Evolutionary conservation across 768 basidiomycete species (phyloP).

Genomic region (Daedaleopsis nitida): DNA sequence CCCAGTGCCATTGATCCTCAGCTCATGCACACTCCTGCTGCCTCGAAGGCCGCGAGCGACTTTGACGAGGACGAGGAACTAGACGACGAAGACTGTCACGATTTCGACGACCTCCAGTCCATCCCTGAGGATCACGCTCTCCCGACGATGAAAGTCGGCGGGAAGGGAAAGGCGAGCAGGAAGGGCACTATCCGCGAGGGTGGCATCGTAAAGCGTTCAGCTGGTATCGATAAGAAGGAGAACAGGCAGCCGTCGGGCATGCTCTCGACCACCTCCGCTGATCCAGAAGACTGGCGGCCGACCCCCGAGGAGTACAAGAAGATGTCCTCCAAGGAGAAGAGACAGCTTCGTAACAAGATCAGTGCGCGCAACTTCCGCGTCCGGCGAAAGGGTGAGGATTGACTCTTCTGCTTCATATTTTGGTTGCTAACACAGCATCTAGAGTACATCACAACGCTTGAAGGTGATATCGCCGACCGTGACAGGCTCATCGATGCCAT

Average conservation of each 20-base stretch:
- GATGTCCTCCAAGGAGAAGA: slow-evolving; percentile 93
- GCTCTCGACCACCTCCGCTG: slow-evolving; percentile 27
- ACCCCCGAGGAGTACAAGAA: slow-evolving; percentile 93
- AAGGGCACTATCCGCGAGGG: slow-evolving; percentile 75
- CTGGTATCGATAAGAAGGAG: slow-evolving; percentile 40
- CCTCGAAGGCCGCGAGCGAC: slow-evolving; percentile 43
- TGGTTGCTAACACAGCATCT: slow-evolving; percentile 11
- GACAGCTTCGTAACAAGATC: slow-evolving; percentile 96
- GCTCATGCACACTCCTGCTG: slow-evolving; percentile 67
- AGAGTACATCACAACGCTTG: slow-evolving; percentile 96
- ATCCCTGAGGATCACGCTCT: slow-evolving; percentile 44
- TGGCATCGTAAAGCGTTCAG: slow-evolving; percentile 65
- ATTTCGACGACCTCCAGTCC: slow-evolving; percentile 27
- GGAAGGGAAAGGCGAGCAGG: slow-evolving; percentile 34
- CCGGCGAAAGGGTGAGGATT: slow-evolving; percentile 75
- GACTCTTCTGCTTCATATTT: slow-evolving; percentile 2
- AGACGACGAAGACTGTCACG: slow-evolving; percentile 34
- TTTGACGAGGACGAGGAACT: slow-evolving; percentile 41
- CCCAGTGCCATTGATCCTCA: slow-evolving; percentile 68
- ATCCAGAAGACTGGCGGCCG: slow-evolving; percentile 82
- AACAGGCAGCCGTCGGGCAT: slow-evolving; percentile 30
- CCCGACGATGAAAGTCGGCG: slow-evolving; percentile 57
- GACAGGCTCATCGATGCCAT: slow-evolving; percentile 90
- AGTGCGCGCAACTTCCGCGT: slow-evolving; percentile 95
- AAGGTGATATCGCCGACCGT: slow-evolving; percentile 90